phyloP scores from a whole-genome alignment of 805 yeast genomes.

The Saturnispora sekii region DNA sequence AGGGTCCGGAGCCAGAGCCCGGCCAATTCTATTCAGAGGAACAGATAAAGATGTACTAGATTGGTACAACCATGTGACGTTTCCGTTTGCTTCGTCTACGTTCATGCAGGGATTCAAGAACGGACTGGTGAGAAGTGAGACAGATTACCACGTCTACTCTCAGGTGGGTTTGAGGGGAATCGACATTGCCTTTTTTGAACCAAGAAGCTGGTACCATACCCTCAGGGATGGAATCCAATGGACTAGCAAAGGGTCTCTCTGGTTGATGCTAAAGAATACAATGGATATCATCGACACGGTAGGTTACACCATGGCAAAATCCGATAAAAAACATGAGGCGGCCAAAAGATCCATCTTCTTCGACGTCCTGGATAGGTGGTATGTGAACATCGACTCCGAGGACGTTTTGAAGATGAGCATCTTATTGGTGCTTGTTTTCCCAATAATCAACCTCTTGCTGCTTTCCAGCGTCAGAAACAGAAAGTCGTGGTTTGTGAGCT shows the following conservation, averaged over 20 bases:
- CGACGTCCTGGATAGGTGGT: conserved; percentile 51
- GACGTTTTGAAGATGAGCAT: conserved; percentile 43
- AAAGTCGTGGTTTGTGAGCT: conserved; percentile 37
- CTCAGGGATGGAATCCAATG: conserved; percentile 56
- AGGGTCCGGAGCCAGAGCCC: conserved; percentile 66
- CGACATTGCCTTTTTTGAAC: conserved; percentile 83
- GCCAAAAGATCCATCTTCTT: conserved; percentile 36
- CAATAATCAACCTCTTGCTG: conserved; percentile 40
- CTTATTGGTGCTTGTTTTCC: conserved; percentile 41
- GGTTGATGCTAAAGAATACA: conserved; percentile 76
- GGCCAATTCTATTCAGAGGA: conserved; percentile 74
- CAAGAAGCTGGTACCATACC: conserved; percentile 80
- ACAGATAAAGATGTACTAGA: conserved; percentile 65
- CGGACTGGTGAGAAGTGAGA: conserved; percentile 65
- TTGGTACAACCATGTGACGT: conserved; percentile 40
- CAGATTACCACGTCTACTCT: conserved; percentile 71
- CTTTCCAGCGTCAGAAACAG: conserved; percentile 37
- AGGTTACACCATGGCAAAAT: conserved; percentile 20
- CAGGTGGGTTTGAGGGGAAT: conserved; percentile 69
- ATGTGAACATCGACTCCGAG: conserved; percentile 44
- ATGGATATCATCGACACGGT: conserved; percentile 47
- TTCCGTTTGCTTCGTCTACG: conserved; percentile 71
- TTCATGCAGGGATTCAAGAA: conserved; percentile 79
- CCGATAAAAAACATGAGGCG: too few relatives aligned
- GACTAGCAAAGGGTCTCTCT: conserved; percentile 56